Conservation (phyloP, 75 land plant genomes). For the Cupressus sempervirens region DNA sequence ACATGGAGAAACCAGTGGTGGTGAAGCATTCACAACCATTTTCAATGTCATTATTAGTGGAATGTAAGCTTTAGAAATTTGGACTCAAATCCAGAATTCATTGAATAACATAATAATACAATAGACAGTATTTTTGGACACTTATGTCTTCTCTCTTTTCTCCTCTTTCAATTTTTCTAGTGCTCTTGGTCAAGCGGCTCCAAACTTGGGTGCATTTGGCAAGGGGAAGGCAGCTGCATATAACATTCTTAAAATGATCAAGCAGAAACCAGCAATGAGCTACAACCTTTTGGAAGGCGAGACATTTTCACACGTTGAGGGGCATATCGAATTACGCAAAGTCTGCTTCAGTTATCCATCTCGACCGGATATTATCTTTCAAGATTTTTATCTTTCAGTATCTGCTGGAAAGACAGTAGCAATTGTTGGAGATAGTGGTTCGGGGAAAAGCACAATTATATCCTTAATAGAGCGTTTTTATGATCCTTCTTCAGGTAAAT, state of each 20-base stretch:
- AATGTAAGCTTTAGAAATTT: constrained; percentile 40
- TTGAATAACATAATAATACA: neutral
- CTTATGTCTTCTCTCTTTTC: constrained; percentile 7
- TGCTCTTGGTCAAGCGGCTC: constrained; percentile 70
- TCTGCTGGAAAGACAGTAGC: constrained; percentile 60
- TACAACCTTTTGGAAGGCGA: constrained; percentile 27
- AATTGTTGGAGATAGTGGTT: constrained; percentile 76
- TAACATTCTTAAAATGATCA: constrained; percentile 47
- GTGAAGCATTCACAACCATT: constrained; percentile 78
- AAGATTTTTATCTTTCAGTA: constrained; percentile 50
- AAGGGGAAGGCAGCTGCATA: constrained; percentile 62
- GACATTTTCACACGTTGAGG: constrained; percentile 34
- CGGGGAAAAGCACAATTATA: constrained; percentile 76
- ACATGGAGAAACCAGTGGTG: constrained; percentile 58
- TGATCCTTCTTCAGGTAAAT: constrained; percentile 53
- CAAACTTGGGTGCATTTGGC: constrained; percentile 54
- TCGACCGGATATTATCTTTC: constrained; percentile 37
- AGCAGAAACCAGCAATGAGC: constrained; percentile 25
- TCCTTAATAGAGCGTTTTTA: constrained; percentile 75
- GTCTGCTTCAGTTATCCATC: constrained; percentile 67
- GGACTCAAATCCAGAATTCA: neutral
- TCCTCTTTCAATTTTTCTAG: constrained; percentile 22
- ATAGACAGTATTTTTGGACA: neutral
- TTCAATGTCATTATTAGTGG: constrained; percentile 67
- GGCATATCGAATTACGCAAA: constrained; percentile 52